These are phyloP conservation scores for Beauveria medogensis DNA, from an alignment of 2,329 filamentous ascomycete species.

Conservation along the genomic window DNA sequence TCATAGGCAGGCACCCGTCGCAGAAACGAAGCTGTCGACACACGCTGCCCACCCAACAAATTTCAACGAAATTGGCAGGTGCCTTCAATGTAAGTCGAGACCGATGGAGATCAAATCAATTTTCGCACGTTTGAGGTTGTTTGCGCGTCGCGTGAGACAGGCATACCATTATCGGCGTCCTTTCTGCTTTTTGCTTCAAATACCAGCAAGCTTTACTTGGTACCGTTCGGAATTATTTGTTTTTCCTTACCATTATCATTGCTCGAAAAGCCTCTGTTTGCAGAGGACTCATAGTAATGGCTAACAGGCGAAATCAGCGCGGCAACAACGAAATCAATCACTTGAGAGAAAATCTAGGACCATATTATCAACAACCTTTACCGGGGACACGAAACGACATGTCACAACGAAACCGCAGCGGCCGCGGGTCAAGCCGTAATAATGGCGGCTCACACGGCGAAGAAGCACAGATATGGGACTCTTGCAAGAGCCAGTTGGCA, in stretches of 20 bases:
- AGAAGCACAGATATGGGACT: conserved; percentile 36
- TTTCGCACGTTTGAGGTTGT: not conserved
- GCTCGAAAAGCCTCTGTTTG: not conserved
- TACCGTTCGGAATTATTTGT: not conserved
- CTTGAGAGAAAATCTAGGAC: conserved; percentile 11
- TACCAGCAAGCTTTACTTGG: not conserved
- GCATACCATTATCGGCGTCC: not conserved
- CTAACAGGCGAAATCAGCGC: conserved; percentile 12
- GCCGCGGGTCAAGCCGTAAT: conserved; percentile 36
- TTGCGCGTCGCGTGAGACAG: conserved; percentile 1
- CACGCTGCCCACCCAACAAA: not conserved
- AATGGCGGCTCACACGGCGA: conserved; percentile 35
- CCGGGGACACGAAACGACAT: conserved; percentile 21
- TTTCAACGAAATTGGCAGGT: not conserved
- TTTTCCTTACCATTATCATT: not conserved
- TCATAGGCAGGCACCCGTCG: not conserved
- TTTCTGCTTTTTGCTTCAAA: not conserved
- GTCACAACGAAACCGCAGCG: conserved; percentile 38
- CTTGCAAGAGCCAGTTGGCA: conserved; percentile 29
- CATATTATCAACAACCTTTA: conserved; percentile 6
- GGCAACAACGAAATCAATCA: conserved; percentile 9
- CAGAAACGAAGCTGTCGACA: not conserved
- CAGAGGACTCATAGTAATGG: conserved; percentile 11
- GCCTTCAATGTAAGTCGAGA: conserved; percentile 10
- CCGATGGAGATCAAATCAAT: not conserved